Evolutionary conservation across 352 stramenopile genomes (phyloP).

Genomic region (Phytopythium sindhum): DNA sequence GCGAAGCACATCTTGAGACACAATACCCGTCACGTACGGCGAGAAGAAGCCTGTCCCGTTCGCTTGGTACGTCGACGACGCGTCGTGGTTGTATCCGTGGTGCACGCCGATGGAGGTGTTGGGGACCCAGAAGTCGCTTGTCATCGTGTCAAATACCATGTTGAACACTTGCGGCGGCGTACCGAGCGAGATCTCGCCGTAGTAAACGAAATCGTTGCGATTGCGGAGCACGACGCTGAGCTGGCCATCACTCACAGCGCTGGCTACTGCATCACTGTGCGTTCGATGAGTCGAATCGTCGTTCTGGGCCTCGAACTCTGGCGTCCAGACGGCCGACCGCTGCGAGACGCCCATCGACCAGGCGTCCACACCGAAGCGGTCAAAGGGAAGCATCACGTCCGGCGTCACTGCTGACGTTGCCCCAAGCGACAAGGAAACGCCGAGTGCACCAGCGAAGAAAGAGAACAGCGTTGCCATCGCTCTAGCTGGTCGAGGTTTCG

Average conservation of each 20-base stretch:
- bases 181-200: conserved; percentile 76
- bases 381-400: background rate
- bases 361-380: background rate
- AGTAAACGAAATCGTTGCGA: conserved; percentile 25
- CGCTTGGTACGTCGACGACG: conserved; percentile 67
- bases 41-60: conserved; percentile 91
- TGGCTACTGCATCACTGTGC: background rate
- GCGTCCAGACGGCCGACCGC: background rate
- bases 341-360: background rate
- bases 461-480: background rate
- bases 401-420: background rate
- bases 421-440: background rate
- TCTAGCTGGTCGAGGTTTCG: background rate
- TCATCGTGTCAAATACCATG: conserved; percentile 95
- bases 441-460: background rate
- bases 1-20: conserved; percentile 73
- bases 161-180: conserved; percentile 84
- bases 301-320: background rate
- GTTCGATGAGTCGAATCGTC: background rate
- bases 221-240: conserved; percentile 8
- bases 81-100: conserved; percentile 73
- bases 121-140: conserved; percentile 92
- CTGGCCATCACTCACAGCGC: background rate
- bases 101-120: conserved; percentile 33
- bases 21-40: conserved; percentile 87